Evolutionary conservation across 352 stramenopile genomes (phyloP), one percentile per base, ranked within the genome.

Genomic region (Pythium rhizo-oryzae): DNA sequence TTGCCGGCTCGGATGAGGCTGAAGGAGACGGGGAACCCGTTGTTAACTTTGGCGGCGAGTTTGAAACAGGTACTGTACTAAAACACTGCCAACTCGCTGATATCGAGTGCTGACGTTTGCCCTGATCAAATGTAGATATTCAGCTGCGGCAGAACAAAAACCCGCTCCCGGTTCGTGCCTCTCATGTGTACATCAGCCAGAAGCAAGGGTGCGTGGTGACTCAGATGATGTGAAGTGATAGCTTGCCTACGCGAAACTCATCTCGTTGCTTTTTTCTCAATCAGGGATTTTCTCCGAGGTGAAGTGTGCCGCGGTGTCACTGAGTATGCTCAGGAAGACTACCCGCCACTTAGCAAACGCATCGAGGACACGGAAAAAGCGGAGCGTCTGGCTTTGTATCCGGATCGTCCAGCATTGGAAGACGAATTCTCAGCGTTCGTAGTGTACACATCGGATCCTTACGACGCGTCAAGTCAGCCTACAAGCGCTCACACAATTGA

Each of bases 271-370:
- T 2, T 41, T 41, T 11, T 15, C 35, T 4, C 52, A 60, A 58
- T 21, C 66, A 94, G 87, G 15, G 80, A 87, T 37, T 93, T 78
- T 59, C 63, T 87, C 52, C 75, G 89, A 9, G 71, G 76, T 52
- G 89, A 96, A 70, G 70, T 96, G 35, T 93, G 85, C 28, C 87
- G 89, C 18, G 89, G 89, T 2, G 85, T 93, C 62, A 96, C 87
- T 0, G 89, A 96, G 66, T 95, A 95, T 67, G 65, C 70, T 24
- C 68, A 72, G 49, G 68, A 90, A 30, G 81, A 88, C 24, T 96
- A 96, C 62, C 89, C 89, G 30, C 70, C 72, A 1, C 66, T 96
- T 33, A 94, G 85, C 59, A 84, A 88, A 43, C 51, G 88, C 30
- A 91, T 96, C 19, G 67, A 93, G 71, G 72, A 85, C 11, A 79